Conservation (phyloP, 1,139 yeast genomes). For the Lodderomyces theae region DNA sequence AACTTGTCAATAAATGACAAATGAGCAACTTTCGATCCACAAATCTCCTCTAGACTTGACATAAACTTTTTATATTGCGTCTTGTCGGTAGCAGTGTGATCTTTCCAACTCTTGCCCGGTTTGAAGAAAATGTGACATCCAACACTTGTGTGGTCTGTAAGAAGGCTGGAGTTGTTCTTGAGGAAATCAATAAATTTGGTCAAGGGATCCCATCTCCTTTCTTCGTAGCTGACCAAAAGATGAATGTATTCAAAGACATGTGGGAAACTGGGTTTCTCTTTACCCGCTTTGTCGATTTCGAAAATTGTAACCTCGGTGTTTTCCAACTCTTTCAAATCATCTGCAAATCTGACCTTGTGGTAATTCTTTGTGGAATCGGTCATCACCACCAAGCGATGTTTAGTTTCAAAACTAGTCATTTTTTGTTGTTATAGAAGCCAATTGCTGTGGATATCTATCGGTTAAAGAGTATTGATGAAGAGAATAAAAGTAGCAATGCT, state of each 20-base stretch:
- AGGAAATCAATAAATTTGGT: slow-evolving; percentile 24
- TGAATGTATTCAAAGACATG: slow-evolving; percentile 28
- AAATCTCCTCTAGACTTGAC: slow-evolving; percentile 20
- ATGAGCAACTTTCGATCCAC: slow-evolving; percentile 33
- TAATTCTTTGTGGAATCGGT: slow-evolving; percentile 32
- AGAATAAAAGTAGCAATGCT: too few species aligned
- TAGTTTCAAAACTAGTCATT: neutral
- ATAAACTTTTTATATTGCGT: slow-evolving; percentile 27
- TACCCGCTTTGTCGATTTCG: slow-evolving; percentile 17
- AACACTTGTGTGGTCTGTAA: slow-evolving; percentile 24
- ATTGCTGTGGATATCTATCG: neutral
- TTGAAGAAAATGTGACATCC: slow-evolving; percentile 41
- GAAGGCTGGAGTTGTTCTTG: slow-evolving; percentile 16
- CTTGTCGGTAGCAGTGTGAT: slow-evolving; percentile 27
- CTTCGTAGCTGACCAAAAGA: slow-evolving; percentile 36
- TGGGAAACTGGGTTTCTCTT: slow-evolving; percentile 14
- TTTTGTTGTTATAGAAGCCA: neutral
- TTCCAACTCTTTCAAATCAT: slow-evolving; percentile 23
- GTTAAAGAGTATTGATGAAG: neutral
- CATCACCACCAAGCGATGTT: slow-evolving; percentile 25
- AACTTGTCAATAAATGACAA: slow-evolving; percentile 42
- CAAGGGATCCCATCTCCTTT: slow-evolving; percentile 26
- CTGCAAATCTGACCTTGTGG: slow-evolving; percentile 28
- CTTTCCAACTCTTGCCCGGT: slow-evolving; percentile 35
- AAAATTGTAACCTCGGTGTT: slow-evolving; percentile 22